These are phyloP conservation scores for Termitomyces sp. DNA, from an alignment of 768 basidiomycete genomes.

Conservation along the genomic window DNA sequence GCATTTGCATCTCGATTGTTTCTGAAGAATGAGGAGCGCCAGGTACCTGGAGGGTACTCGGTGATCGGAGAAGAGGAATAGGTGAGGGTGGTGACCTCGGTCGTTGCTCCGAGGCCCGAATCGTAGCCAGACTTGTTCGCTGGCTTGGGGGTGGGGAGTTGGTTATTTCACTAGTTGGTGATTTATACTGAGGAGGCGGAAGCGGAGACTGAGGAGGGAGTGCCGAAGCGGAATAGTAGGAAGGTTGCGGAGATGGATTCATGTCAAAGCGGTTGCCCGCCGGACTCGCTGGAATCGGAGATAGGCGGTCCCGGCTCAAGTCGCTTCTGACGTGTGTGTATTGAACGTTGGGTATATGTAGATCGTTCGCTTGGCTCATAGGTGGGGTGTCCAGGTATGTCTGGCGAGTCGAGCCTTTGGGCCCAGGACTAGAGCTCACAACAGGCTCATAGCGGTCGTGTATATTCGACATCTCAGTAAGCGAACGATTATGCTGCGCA, in stretches of 20 bases:
- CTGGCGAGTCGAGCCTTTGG: constrained; percentile 32
- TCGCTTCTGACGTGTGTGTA: constrained; percentile 18
- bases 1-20: constrained; percentile 13
- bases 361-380: constrained; percentile 26
- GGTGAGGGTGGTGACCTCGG: constrained; percentile 20
- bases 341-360: constrained; percentile 22
- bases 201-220: constrained; percentile 59
- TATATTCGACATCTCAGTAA: constrained; percentile 50
- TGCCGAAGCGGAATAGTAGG: constrained; percentile 70
- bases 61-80: constrained; percentile 19
- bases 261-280: constrained; percentile 15
- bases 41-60: constrained; percentile 15
- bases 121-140: constrained; percentile 31
- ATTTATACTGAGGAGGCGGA: constrained; percentile 44
- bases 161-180: constrained; percentile 40
- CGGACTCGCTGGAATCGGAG: constrained; percentile 21
- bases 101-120: constrained; percentile 17
- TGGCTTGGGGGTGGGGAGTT: constrained; percentile 35
- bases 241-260: constrained; percentile 37
- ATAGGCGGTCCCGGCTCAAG: constrained; percentile 19
- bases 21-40: constrained; percentile 3
- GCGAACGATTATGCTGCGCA: constrained; percentile 56
- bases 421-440: constrained; percentile 16
- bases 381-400: constrained; percentile 46
- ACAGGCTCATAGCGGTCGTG: constrained; percentile 47